Evolutionary conservation across 1,284 basidiomycete genomes (phyloP).

Genomic region (Ganoderma meredithae): DNA sequence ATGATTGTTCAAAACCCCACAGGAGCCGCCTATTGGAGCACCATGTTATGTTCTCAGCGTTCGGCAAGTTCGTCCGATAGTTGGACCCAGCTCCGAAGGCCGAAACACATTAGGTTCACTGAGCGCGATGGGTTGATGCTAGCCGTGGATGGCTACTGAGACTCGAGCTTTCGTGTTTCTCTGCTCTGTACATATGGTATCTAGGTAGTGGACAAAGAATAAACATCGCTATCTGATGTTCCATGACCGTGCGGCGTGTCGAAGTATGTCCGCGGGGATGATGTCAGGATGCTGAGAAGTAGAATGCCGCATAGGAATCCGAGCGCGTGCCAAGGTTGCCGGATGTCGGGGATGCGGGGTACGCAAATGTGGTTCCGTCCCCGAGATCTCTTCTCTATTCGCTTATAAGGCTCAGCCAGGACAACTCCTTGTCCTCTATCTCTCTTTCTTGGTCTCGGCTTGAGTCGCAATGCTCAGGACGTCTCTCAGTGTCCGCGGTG

Average conservation of each 20-base stretch:
- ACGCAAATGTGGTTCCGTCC: conserved; percentile 2
- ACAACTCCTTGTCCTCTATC: background rate
- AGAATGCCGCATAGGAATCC: conserved; percentile 14
- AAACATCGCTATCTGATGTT: background rate
- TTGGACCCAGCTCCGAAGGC: conserved; percentile 37
- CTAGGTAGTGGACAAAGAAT: background rate
- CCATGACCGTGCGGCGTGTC: conserved; percentile 1
- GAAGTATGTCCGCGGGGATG: background rate
- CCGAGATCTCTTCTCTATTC: background rate
- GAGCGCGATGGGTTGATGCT: conserved; percentile 39
- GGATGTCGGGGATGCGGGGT: conserved; percentile 10
- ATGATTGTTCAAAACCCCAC: conserved; percentile 33
- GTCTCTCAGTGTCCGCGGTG: conserved; percentile 25
- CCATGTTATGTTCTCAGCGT: background rate
- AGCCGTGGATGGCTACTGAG: conserved; percentile 42
- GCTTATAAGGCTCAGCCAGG: background rate
- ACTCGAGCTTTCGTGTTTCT: conserved; percentile 11
- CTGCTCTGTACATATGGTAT: too few relatives aligned
- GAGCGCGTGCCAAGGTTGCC: conserved; percentile 26
- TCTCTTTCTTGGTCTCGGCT: background rate
- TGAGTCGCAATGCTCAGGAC: conserved; percentile 23
- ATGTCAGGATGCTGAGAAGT: conserved; percentile 3
- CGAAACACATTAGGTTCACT: conserved; percentile 41
- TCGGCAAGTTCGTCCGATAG: background rate
- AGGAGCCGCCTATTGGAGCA: conserved; percentile 32